Base-by-base conservation (phyloP, 805 yeast species). In the Myxozyma melibiosi region DNA sequence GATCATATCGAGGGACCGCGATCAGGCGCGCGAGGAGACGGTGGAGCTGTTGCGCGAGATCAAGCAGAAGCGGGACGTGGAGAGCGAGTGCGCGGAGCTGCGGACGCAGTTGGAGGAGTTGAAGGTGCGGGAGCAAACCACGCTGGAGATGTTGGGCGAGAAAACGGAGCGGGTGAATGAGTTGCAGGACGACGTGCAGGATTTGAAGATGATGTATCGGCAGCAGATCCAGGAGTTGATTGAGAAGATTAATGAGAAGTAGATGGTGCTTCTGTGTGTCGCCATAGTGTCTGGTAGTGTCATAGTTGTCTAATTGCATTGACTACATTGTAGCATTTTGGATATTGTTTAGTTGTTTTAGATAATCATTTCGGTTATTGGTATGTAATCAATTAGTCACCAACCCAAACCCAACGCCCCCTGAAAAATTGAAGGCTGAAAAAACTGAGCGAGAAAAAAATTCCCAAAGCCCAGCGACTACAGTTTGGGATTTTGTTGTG, bases 151-250 rank as follows among this genome's bases (percentile, higher is more conserved):
- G 55, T 76, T 92, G 14, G 96, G 96, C 4, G 97, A 91, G 68
- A 90, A 90, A 69, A 79, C 89, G 4, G 99, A 95, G 69, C 79
- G 77, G 61, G 92, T 88, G 4, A 87, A 84, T 54, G 99, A 94
- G 71, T 77, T 94, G 44, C 80, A 78, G 63, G 96, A 95, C 6
- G 99, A 94, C 68, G 92, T 94, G 16, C 79, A 77, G 3, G 99
- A 94, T 71, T 77, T 92, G 71, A 94, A 94, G 72, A 95, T 88
- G 45, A 76, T 94, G 76, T 80, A 90, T 70, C 79, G 83, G 59
- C 80, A 80, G 61, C 99, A 92, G 71, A 91, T 92, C 42, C 95
- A 88, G 70, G 94, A 91, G 63, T 79, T 92, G 81, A 84, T 90
- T 42, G 85, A 80, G 41, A 70, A 70, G 64, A 65, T 86, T 65